Evolutionary conservation across 352 stramenopile genomes (phyloP).

Genomic region (Phytopythium kandeliae): DNA sequence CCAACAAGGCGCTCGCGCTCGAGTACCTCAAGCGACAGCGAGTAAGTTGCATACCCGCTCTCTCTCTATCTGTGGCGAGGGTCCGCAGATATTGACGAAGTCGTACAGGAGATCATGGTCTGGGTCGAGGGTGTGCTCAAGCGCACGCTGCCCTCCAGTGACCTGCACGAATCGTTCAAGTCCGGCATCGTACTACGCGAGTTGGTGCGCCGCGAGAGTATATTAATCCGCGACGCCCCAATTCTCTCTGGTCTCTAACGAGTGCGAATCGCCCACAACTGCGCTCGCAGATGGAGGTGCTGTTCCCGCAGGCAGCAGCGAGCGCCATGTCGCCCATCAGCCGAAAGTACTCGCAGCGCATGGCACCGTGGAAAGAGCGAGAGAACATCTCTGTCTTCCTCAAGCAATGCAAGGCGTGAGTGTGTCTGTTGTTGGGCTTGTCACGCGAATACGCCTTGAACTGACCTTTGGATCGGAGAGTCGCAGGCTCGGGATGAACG

Average conservation of each 20-base stretch:
- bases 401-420: conserved; percentile 74
- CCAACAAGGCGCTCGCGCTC: conserved; percentile 61
- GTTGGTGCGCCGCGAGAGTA: conserved; percentile 22
- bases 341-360: conserved; percentile 55
- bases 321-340: conserved; percentile 65
- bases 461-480: not conserved
- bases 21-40: conserved; percentile 70
- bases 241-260: too few species aligned
- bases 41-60: too few species aligned
- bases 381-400: conserved; percentile 84
- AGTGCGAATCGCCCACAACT: not conserved
- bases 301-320: conserved; percentile 41
- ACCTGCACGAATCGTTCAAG: conserved; percentile 60
- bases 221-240: too few species aligned
- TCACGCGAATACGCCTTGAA: not conserved
- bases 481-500: conserved; percentile 71
- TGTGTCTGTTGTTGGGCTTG: not conserved
- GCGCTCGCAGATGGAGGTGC: conserved; percentile 30
- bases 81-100: not conserved
- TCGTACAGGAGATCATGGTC: conserved; percentile 48
- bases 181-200: conserved; percentile 76
- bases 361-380: conserved; percentile 81
- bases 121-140: conserved; percentile 74
- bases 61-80: too few species aligned
- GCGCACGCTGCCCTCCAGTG: conserved; percentile 38